A percentile compares a stretch with the other conserved stretches of the same genome.
phyloP scores from a whole-genome alignment of 148 eudicot genomes.

The Chenopodium quinoa region DNA sequence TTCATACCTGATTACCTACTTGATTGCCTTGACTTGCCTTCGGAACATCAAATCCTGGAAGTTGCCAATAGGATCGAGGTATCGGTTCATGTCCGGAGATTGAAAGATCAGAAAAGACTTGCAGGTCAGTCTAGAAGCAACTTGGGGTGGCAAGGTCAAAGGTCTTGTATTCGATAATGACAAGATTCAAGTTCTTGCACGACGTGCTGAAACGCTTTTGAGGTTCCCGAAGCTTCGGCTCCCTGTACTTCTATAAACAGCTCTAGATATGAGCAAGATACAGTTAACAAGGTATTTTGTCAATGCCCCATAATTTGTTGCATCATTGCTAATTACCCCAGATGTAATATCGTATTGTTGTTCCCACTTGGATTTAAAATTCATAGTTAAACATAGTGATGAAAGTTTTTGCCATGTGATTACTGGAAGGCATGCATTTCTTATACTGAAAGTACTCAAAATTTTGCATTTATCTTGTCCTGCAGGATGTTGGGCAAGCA shows the following conservation, averaged over 20 bases:
- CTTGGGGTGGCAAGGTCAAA: slow-evolving; percentile 86
- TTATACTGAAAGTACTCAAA: too few relatives aligned
- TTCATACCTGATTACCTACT: slow-evolving; percentile 82
- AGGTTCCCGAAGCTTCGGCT: slow-evolving; percentile 65
- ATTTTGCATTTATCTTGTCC: too few relatives aligned
- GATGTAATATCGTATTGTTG: not conserved
- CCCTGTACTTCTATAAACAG: slow-evolving; percentile 88
- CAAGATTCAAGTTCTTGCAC: slow-evolving; percentile 61
- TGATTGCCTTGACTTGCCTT: slow-evolving; percentile 73
- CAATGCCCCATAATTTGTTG: not conserved
- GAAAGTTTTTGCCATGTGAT: too few relatives aligned
- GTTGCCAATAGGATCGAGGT: slow-evolving; percentile 92
- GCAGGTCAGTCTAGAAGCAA: slow-evolving; percentile 40
- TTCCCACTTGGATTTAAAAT: too few relatives aligned
- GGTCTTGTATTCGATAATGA: slow-evolving; percentile 66
- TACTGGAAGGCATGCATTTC: too few relatives aligned
- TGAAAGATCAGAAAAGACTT: slow-evolving; percentile 55
- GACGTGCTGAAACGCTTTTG: slow-evolving; percentile 72
- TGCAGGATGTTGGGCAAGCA: too few relatives aligned
- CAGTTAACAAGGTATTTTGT: slow-evolving; percentile 76
- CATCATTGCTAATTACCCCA: not conserved
- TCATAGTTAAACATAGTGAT: too few relatives aligned
- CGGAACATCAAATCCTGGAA: slow-evolving; percentile 83
- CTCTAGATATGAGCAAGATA: slow-evolving; percentile 91
- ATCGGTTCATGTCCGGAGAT: slow-evolving; percentile 82